Conservation (phyloP, 1,284 basidiomycete species). For the Moniliella sp. region DNA sequence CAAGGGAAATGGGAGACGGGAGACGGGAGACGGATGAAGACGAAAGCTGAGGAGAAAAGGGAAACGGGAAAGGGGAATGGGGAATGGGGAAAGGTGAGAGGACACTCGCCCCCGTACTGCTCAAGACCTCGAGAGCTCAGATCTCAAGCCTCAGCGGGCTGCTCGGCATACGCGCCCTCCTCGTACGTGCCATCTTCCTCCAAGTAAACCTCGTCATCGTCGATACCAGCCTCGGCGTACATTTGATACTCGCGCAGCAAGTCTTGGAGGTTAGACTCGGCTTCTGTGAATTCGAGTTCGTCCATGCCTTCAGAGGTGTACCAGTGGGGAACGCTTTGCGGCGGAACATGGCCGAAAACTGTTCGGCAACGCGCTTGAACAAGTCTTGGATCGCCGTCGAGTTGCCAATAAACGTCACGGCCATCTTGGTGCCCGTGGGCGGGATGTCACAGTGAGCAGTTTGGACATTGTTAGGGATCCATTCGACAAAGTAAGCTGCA, state of each 20-base stretch:
- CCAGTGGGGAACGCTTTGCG: slow-evolving; percentile 35
- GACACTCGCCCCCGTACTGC: no score
- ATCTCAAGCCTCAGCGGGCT: not conserved
- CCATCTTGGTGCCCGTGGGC: slow-evolving; percentile 29
- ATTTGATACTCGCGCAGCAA: slow-evolving; percentile 36
- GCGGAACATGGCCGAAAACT: slow-evolving; percentile 33
- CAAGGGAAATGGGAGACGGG: no score
- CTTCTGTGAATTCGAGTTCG: slow-evolving; percentile 36
- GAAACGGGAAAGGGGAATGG: no score
- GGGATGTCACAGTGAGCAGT: slow-evolving; percentile 33
- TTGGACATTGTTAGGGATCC: slow-evolving; percentile 33
- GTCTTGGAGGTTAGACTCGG: slow-evolving; percentile 32
- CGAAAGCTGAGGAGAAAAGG: no score
- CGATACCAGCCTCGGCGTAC: slow-evolving; percentile 9
- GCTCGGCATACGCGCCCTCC: not conserved
- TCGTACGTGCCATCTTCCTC: not conserved
- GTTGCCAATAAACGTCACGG: slow-evolving; percentile 34
- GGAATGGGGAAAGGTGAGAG: no score
- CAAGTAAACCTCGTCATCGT: slow-evolving; percentile 5
- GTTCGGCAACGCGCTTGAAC: slow-evolving; percentile 32
- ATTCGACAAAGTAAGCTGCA: slow-evolving; percentile 29
- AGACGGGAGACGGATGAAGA: no score
- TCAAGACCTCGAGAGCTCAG: not conserved
- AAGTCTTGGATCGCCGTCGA: slow-evolving; percentile 42
- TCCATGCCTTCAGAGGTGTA: slow-evolving; percentile 35